Base-by-base conservation (phyloP, 345 rosid species). In the Cardamine resedifolia region DNA sequence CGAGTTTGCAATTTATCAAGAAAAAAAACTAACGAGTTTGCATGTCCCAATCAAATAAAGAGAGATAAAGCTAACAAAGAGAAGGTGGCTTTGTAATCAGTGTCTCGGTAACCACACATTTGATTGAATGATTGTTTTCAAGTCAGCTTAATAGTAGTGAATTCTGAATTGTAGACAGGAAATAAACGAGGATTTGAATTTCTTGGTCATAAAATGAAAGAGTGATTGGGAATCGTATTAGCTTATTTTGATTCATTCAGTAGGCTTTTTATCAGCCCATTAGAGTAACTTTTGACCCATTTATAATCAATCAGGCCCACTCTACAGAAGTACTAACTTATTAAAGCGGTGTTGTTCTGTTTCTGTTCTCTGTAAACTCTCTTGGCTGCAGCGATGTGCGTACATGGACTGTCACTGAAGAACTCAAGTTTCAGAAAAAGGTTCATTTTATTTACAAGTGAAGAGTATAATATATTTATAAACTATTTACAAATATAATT, bases 191-290 rank as follows among this genome's bases (percentile, higher is more conserved):
- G 5, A 10, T 45, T 45, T 44, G 56, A 69, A 14, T 23, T 14
- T 44, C 45, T 57, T 69, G 65, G 57, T 69, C 73, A 69, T 30
- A 44, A 34, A 48, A 34, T n/a, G 31, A 50, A 15, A 50, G 34
- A 41, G 53, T 55, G 19, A 24, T 9, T 39, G 3, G 7, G 16
- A 18, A 39, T 53, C 30, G 19, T 26, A 39, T 14, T 4, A 41
- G 62, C 43, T 28, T 38, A 36, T 16, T 38, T 66, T 19, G 50
- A 23, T 19, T 39, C 7, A 12, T n/a, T 10, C 1, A 43, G 7
- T 19, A 45, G 55, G 44, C 33, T n/a, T 44, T 43, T 44, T 4
- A 70, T 33, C 10, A 70, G 58, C 48, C 66, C 58, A 58, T 23
- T 23, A 16, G 3, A 34, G 11, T 48, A 47, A 15, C 48, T 34